Evolutionary conservation across 78 protist species (phyloP).

Genomic region (Dictyostelium firmibasis): DNA sequence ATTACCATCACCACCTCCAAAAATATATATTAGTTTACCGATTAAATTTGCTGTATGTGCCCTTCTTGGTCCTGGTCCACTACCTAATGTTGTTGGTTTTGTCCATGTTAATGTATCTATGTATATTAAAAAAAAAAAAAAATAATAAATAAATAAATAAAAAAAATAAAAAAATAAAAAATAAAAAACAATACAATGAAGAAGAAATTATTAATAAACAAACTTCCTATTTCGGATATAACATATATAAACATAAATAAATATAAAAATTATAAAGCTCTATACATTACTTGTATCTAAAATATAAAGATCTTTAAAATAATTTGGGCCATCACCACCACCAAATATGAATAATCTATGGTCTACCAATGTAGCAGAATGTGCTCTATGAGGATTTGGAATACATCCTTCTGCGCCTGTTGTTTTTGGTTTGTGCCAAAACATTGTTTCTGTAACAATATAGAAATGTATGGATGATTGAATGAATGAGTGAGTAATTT

Average conservation of each 20-base stretch:
- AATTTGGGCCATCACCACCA: slow-evolving; percentile 73
- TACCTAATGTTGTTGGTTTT: slow-evolving; percentile 51
- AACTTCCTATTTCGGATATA: too few species aligned
- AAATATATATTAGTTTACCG: slow-evolving; percentile 40
- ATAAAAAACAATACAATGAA: too few species aligned
- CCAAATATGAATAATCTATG: slow-evolving; percentile 48
- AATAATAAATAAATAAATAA: neutral
- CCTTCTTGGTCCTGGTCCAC: slow-evolving; percentile 72
- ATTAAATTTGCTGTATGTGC: slow-evolving; percentile 72
- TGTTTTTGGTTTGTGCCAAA: slow-evolving; percentile 70
- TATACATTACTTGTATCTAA: slow-evolving; percentile 55
- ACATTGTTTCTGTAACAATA: slow-evolving; percentile 28
- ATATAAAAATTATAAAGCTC: too few species aligned
- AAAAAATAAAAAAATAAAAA: too few species aligned
- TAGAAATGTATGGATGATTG: neutral
- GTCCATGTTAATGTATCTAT: slow-evolving; percentile 66
- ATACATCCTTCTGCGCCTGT: slow-evolving; percentile 52
- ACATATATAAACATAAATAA: too few species aligned
- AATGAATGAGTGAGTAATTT: too few species aligned
- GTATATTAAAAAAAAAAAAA: neutral
- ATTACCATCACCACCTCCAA: slow-evolving; percentile 77
- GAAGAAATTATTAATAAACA: too few species aligned
- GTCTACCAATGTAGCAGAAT: slow-evolving; percentile 67
- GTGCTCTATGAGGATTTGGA: slow-evolving; percentile 73
- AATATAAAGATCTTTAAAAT: slow-evolving; percentile 57